Evolutionary conservation across 2,329 filamentous ascomycete genomes (phyloP).

Genomic region (Xylaria sp.): DNA sequence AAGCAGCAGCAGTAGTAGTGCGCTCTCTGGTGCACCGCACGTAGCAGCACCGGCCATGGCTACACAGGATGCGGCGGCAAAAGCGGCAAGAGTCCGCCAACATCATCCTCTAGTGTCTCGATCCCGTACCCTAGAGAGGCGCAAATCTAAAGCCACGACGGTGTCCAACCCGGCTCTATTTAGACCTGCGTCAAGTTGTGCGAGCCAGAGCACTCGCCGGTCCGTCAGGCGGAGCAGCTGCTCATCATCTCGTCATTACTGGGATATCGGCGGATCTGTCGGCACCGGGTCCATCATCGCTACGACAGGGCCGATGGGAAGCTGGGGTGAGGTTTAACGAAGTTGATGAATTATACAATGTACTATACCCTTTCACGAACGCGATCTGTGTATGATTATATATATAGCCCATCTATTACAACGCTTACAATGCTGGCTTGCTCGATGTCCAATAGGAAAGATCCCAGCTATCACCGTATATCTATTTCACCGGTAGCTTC

Average conservation of each 20-base stretch:
- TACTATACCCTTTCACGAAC: conserved; percentile 22
- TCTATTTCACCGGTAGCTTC: conserved; percentile 19
- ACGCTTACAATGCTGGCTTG: conserved; percentile 12
- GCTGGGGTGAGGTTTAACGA: conserved; percentile 78
- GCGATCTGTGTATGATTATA: conserved; percentile 37
- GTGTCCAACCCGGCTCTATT: conserved; percentile 61
- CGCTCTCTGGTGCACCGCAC: conserved; percentile 59
- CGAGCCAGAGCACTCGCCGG: conserved; percentile 85
- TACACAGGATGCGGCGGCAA: conserved; percentile 75
- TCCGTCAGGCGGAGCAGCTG: conserved; percentile 74
- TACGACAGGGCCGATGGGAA: conserved; percentile 74
- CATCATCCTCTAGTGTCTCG: conserved; percentile 87
- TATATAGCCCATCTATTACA: conserved; percentile 26
- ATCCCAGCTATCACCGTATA: conserved; percentile 17
- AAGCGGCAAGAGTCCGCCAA: conserved; percentile 85
- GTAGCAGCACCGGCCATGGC: conserved; percentile 61
- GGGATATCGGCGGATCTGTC: conserved; percentile 86
- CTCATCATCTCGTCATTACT: conserved; percentile 82
- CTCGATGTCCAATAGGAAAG: conserved; percentile 23
- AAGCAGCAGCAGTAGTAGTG: conserved; percentile 55
- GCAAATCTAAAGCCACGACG: conserved; percentile 66
- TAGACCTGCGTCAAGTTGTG: conserved; percentile 75
- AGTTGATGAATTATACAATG: conserved; percentile 22
- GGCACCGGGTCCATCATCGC: conserved; percentile 79
- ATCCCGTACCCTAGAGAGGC: conserved; percentile 63